These are phyloP conservation scores for Silene noctiflora DNA, from an alignment of 179 eudicot species.

Conservation along the genomic window DNA sequence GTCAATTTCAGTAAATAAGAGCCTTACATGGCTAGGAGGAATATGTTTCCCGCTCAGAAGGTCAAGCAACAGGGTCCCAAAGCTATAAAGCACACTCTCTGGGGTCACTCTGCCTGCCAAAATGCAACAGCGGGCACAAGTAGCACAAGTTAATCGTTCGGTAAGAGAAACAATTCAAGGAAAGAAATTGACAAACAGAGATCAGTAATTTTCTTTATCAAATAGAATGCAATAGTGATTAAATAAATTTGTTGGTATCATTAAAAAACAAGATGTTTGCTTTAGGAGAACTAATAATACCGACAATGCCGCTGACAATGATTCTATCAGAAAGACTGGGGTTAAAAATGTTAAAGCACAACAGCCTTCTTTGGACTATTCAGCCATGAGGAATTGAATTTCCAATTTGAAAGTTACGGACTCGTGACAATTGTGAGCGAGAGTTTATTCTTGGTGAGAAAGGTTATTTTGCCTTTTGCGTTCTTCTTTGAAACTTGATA, in stretches of 20 bases:
- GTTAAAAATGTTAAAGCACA: no score
- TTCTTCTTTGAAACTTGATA: no score
- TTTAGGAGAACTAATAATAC: not conserved
- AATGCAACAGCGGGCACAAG: not conserved
- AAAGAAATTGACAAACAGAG: not conserved
- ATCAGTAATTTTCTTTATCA: not conserved
- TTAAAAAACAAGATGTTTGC: not conserved
- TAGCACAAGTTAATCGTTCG: not conserved
- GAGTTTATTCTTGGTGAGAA: no score
- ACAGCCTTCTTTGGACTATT: no score
- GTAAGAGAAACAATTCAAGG: not conserved
- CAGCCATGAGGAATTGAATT: no score
- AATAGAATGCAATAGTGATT: not conserved
- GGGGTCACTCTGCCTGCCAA: slow-evolving; percentile 47
- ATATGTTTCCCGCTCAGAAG: slow-evolving; percentile 51
- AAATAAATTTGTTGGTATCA: not conserved
- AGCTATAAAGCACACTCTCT: slow-evolving; percentile 54
- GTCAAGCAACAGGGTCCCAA: slow-evolving; percentile 52
- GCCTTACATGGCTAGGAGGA: slow-evolving; percentile 53
- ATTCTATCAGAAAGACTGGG: not conserved
- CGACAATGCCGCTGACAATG: not conserved
- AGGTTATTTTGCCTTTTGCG: no score
- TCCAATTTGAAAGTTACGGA: no score
- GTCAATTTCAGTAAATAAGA: not conserved
- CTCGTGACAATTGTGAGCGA: no score